phyloP scores from a whole-genome alignment of 495 filamentous ascomycete genomes.

The Trypethelium eluteriae region DNA sequence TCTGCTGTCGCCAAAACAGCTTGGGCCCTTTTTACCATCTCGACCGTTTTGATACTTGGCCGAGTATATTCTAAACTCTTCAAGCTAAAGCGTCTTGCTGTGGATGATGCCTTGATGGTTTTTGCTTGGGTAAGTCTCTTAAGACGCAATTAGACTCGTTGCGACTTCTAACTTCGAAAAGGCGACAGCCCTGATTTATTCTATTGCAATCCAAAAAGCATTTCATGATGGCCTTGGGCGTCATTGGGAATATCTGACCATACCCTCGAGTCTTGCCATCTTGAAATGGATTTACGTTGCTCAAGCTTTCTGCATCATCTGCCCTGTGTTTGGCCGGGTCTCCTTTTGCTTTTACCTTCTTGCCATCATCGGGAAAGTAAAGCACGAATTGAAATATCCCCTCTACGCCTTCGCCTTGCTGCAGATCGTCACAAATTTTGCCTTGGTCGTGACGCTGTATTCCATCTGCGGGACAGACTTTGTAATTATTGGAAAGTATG shows the following conservation, averaged over 20 bases:
- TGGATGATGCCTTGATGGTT: constrained; percentile 12
- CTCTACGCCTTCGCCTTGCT: background rate
- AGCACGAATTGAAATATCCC: constrained; percentile 4
- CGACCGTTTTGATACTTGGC: constrained; percentile 8
- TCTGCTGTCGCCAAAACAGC: background rate
- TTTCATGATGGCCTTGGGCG: constrained; percentile 14
- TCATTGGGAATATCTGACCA: constrained; percentile 13
- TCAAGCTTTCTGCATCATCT: constrained; percentile 10
- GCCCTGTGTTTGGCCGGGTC: constrained; percentile 2
- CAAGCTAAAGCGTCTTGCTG: constrained; percentile 8
- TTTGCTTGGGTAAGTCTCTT: constrained; percentile 5
- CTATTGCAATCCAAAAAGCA: constrained; percentile 1
- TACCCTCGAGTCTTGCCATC: background rate
- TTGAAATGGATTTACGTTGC: constrained; percentile 15
- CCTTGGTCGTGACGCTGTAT: background rate
- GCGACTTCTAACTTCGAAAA: background rate
- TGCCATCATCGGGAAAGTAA: constrained; percentile 1
- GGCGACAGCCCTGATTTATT: constrained; percentile 10
- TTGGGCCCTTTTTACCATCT: constrained; percentile 4
- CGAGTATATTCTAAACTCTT: constrained; percentile 12
- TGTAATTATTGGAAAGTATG: background rate
- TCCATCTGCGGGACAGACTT: background rate
- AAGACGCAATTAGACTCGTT: background rate
- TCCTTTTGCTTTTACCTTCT: constrained; percentile 12
- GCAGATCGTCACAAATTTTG: background rate